phyloP scores from a whole-genome alignment of 177 flowering plant genomes.

The Vitis hybrid region DNA sequence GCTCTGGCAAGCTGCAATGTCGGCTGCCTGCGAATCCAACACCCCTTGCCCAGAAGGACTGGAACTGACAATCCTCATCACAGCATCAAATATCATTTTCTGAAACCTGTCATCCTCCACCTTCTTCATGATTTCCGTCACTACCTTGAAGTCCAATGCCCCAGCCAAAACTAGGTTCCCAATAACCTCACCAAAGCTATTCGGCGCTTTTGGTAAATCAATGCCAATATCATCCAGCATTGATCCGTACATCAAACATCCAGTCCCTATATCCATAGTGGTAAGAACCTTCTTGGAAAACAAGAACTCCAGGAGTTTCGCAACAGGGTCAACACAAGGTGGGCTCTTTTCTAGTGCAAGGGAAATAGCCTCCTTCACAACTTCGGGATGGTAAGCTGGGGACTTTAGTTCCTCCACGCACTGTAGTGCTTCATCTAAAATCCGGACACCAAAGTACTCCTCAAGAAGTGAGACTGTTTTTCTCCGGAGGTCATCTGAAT shows the following conservation, averaged over 20 bases:
- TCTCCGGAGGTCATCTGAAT: conserved; percentile 44
- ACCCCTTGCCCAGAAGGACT: conserved; percentile 46
- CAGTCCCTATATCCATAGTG: conserved; percentile 53
- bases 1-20: conserved; percentile 54
- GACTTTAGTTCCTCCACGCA: conserved; percentile 82
- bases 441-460: conserved; percentile 70
- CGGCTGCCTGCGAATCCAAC: conserved; percentile 54
- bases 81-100: conserved; percentile 52
- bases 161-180: conserved; percentile 58
- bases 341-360: conserved; percentile 74
- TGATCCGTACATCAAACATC: conserved; percentile 64
- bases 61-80: conserved; percentile 26
- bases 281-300: conserved; percentile 49
- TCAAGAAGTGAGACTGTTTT: conserved; percentile 72
- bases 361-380: conserved; percentile 80
- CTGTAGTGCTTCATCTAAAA: conserved; percentile 72
- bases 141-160: conserved; percentile 54
- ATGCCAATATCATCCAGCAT: conserved; percentile 75
- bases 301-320: conserved; percentile 59
- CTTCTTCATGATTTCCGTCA: conserved; percentile 57
- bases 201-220: conserved; percentile 86
- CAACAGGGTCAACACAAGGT: conserved; percentile 59
- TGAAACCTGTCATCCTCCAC: conserved; percentile 53
- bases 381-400: conserved; percentile 67
- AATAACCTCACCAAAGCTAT: conserved; percentile 69